A percentile compares a stretch with the other conserved stretches of the same genome.
Conservation (phyloP, 176 grass and related monocot genomes). For the Saccharum officinarum region DNA sequence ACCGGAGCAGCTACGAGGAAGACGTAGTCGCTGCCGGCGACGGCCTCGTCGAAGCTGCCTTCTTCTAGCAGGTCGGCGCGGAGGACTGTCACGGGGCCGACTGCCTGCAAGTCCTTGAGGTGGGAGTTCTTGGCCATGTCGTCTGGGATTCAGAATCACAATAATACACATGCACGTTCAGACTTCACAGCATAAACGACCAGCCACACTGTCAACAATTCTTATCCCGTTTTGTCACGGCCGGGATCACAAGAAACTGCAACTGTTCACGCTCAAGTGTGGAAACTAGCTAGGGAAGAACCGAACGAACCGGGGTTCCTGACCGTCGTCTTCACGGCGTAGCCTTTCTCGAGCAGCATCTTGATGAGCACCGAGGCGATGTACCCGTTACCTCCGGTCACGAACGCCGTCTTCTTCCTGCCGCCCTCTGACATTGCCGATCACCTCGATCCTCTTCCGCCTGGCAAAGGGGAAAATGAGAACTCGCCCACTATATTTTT, state of each 20-base stretch:
- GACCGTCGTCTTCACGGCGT: constrained; percentile 63
- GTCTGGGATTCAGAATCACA: constrained; percentile 9
- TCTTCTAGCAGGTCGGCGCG: constrained; percentile 49
- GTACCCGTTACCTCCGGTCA: constrained; percentile 69
- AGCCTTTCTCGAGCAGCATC: constrained; percentile 60
- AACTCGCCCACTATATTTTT: too few relatives aligned
- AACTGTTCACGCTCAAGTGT: too few relatives aligned
- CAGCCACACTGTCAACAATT: too few relatives aligned
- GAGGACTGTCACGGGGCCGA: constrained; percentile 39
- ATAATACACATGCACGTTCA: too few relatives aligned
- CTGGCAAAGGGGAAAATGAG: too few relatives aligned
- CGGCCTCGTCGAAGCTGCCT: constrained; percentile 50
- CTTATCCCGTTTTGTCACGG: too few relatives aligned
- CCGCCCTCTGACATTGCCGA: neutral
- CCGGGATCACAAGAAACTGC: too few relatives aligned
- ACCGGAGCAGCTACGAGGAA: constrained; percentile 81
- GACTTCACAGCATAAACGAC: too few relatives aligned
- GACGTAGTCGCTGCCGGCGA: constrained; percentile 46
- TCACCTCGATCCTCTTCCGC: too few relatives aligned
- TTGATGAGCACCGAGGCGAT: constrained; percentile 65
- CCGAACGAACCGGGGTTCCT: constrained; percentile 50
- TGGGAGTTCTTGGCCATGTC: constrained; percentile 35
- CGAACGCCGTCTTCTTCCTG: constrained; percentile 43
- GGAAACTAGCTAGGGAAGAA: too few relatives aligned
- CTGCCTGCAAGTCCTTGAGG: constrained; percentile 40